A percentile compares a stretch with the other conserved stretches of the same genome.
phyloP scores from a whole-genome alignment of 495 filamentous ascomycete species.

The Filosporella fistucella region DNA sequence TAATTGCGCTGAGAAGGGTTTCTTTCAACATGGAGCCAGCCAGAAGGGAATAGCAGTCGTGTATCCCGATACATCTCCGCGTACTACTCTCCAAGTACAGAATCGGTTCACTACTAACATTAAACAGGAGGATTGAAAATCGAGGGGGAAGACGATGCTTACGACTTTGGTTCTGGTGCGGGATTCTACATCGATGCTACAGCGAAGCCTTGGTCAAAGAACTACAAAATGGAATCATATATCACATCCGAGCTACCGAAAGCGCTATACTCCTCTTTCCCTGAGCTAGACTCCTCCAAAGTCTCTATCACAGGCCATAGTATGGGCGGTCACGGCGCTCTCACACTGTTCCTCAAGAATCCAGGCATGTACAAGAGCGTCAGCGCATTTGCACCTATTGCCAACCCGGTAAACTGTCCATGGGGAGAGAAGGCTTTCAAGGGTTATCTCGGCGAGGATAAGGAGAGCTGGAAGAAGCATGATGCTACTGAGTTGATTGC shows the following conservation, averaged over 20 bases:
- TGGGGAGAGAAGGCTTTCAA: slow-evolving; percentile 96
- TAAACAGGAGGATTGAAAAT: slow-evolving; percentile 61
- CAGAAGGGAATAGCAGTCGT: slow-evolving; percentile 79
- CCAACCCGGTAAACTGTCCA: slow-evolving; percentile 77
- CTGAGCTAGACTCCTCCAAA: slow-evolving; percentile 59
- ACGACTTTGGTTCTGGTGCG: slow-evolving; percentile 87
- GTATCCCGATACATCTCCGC: slow-evolving; percentile 92
- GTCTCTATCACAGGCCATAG: slow-evolving; percentile 87
- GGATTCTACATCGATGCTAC: slow-evolving; percentile 96
- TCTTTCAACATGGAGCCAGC: slow-evolving; percentile 80
- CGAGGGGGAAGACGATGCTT: slow-evolving; percentile 74
- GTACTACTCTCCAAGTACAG: slow-evolving; percentile 35
- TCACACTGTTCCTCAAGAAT: slow-evolving; percentile 87
- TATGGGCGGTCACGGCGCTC: slow-evolving; percentile 95
- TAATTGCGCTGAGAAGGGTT: slow-evolving; percentile 95
- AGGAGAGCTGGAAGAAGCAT: slow-evolving; percentile 75
- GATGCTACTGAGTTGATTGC: slow-evolving; percentile 90
- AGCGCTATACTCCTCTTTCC: slow-evolving; percentile 61
- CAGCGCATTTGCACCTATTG: slow-evolving; percentile 87
- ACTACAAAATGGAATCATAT: slow-evolving; percentile 94
- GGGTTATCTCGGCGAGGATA: slow-evolving; percentile 78
- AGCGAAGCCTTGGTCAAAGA: slow-evolving; percentile 58
- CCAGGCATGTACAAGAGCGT: slow-evolving; percentile 84
- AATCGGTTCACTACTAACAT: background rate
- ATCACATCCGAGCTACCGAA: slow-evolving; percentile 74